Evolutionary conservation across 192 early-diverging fungal genomes (phyloP).

Genomic region (Podila epigama): DNA sequence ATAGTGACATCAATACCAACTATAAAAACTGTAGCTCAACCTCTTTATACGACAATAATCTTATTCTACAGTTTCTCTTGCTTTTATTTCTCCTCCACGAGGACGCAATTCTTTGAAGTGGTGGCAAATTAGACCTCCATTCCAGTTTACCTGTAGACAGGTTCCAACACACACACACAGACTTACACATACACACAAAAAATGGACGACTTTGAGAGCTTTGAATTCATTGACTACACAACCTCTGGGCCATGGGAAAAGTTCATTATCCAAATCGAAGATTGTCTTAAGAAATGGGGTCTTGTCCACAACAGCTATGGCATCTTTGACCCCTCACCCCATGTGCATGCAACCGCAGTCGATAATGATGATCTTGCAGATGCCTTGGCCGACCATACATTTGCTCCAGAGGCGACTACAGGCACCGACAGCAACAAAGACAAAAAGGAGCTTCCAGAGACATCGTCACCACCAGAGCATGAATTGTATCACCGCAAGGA

Average conservation of each 20-base stretch:
- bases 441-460: not conserved
- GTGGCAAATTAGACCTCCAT: too few relatives aligned
- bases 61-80: too few relatives aligned
- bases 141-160: not conserved
- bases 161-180: not conserved
- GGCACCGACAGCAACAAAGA: not conserved
- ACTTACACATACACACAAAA: not conserved
- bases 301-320: slow-evolving; percentile 62
- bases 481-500: slow-evolving; percentile 32
- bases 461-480: slow-evolving; percentile 7
- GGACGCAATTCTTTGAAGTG: too few relatives aligned
- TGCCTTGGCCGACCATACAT: too few relatives aligned
- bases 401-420: not conserved
- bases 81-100: too few relatives aligned
- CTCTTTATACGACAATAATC: too few relatives aligned
- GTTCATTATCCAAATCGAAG: slow-evolving; percentile 69
- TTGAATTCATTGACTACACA: slow-evolving; percentile 80
- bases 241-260: slow-evolving; percentile 74
- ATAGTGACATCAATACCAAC: too few relatives aligned
- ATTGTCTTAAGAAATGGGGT: slow-evolving; percentile 62
- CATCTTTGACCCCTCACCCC: slow-evolving; percentile 52
- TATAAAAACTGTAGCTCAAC: too few relatives aligned
- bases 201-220: slow-evolving; percentile 67
- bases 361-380: too few relatives aligned
- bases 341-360: not conserved